Evolutionary conservation across 2,329 filamentous ascomycete genomes (phyloP), one percentile per base, ranked within the genome.

Genomic region (Curvularia lunata): DNA sequence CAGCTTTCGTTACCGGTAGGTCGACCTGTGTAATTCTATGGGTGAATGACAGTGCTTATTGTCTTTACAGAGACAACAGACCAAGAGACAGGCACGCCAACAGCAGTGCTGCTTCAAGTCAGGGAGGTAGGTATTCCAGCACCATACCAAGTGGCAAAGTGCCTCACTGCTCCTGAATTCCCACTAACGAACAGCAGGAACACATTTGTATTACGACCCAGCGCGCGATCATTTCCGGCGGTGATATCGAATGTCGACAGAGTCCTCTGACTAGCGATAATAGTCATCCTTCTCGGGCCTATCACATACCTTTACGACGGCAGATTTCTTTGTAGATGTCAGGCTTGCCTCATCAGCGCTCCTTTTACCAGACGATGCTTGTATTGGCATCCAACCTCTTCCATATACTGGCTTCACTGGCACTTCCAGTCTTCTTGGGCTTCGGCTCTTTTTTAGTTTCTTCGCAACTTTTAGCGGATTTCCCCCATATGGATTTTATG

Each of bases 1-100:
- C 63, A 79, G 80, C 57, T 83, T 82, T 60, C 78, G 81, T n/a
- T 82, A 79, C 59, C 63, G 67, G 67, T 70, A 52, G 6, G 65
- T 57, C 5, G 18, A 21, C 2, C 9, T n/a, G 32, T 4, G 1
- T 1, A 10, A 23, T n/a, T 5, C 28, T 28, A 8, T 28, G 8
- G 25, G 8, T 4, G 7, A 19, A 8, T 27, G 27, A 21, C 12
- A 37, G 28, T 37, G 7, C 55, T 62, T 41, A 61, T 41, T 19
- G 9, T 7, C 12, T 48, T 40, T 8, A 18, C 25, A 77, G 80
- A 51, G 79, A 80, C 58, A 69, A 70, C 41, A 63, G 70, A 53
- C 52, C 56, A 25, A 52, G 55, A 19, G 50, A 57, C 13, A 58
- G 59, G 18, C 1, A 47, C n/a, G 10, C 57, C 25, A 47, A 56